phyloP scores from a whole-genome alignment of 2,329 filamentous ascomycete species.

The Hypoxylon sp. region DNA sequence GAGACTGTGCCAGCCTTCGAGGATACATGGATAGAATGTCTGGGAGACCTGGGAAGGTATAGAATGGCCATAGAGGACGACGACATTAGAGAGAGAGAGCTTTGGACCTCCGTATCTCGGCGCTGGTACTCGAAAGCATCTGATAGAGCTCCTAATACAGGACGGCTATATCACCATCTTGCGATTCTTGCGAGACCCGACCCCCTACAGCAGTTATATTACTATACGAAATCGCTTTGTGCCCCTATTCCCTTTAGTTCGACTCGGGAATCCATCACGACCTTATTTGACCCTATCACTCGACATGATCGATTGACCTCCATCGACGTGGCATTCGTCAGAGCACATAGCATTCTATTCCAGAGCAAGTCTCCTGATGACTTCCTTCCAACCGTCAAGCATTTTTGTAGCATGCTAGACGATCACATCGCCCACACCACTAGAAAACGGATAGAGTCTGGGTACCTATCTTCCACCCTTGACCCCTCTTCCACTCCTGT shows the following conservation, averaged over 20 bases:
- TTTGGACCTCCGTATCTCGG: slow-evolving; percentile 83
- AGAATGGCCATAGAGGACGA: slow-evolving; percentile 93
- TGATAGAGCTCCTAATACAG: slow-evolving; percentile 79
- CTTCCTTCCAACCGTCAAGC: slow-evolving; percentile 59
- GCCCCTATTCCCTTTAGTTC: slow-evolving; percentile 75
- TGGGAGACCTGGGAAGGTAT: slow-evolving; percentile 88
- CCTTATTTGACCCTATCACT: slow-evolving; percentile 72
- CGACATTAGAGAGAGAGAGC: slow-evolving; percentile 79
- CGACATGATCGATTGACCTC: slow-evolving; percentile 56
- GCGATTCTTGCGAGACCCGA: slow-evolving; percentile 82
- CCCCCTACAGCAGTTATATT: slow-evolving; percentile 77
- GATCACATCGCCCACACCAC: slow-evolving; percentile 66
- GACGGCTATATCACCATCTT: slow-evolving; percentile 88
- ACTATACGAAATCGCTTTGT: slow-evolving; percentile 78
- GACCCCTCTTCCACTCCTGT: not conserved
- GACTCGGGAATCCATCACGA: slow-evolving; percentile 78
- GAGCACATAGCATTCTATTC: slow-evolving; percentile 74
- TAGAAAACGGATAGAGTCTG: slow-evolving; percentile 66
- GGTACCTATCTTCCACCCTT: slow-evolving; percentile 45
- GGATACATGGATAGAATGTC: slow-evolving; percentile 93
- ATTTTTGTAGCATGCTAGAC: slow-evolving; percentile 68
- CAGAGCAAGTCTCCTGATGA: slow-evolving; percentile 55
- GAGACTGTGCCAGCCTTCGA: slow-evolving; percentile 87
- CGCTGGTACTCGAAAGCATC: slow-evolving; percentile 90
- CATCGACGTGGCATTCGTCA: slow-evolving; percentile 73